Conservation (phyloP, 2,329 filamentous ascomycete species). For the Thyridium curvatum region DNA sequence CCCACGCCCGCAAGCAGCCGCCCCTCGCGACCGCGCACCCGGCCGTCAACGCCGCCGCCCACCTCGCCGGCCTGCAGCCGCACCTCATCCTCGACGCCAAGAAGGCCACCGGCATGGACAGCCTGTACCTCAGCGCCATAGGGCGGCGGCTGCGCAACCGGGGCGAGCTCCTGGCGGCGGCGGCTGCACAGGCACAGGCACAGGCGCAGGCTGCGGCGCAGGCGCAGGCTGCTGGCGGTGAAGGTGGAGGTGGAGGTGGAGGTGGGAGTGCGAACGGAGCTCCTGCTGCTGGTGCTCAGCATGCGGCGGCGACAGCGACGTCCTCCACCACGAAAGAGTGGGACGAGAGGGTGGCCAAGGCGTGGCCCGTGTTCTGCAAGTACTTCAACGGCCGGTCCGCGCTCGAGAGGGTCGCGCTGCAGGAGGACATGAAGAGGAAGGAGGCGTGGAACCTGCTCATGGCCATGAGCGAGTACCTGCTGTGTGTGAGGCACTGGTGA, state of each 20-base stretch:
- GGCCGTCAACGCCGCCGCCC: conserved; percentile 48
- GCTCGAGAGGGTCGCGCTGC: conserved; percentile 79
- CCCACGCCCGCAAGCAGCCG: conserved; percentile 42
- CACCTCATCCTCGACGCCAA: conserved; percentile 73
- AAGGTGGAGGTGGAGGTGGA: not conserved
- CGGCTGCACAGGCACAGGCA: conserved; percentile 1
- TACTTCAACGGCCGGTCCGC: conserved; percentile 85
- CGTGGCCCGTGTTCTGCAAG: conserved; percentile 70
- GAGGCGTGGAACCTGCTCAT: conserved; percentile 63
- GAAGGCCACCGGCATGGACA: conserved; percentile 71
- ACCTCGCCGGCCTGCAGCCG: conserved; percentile 52
- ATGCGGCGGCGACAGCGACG: conserved; percentile 1
- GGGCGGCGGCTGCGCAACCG: conserved; percentile 36
- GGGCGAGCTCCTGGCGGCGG: conserved; percentile 6
- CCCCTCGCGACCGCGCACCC: conserved; percentile 48
- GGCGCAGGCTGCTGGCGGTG: not conserved
- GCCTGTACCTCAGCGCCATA: conserved; percentile 61
- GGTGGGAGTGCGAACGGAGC: not conserved
- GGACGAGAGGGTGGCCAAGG: conserved; percentile 52
- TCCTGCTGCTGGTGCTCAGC: too few species aligned
- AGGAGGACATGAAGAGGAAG: conserved; percentile 82
- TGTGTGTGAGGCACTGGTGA: conserved; percentile 67
- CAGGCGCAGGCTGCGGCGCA: not conserved
- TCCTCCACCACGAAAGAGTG: conserved; percentile 13
- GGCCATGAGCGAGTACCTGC: conserved; percentile 60